These are phyloP conservation scores for Leccinum barrowsii DNA, from an alignment of 768 basidiomycete species.

Conservation along the genomic window DNA sequence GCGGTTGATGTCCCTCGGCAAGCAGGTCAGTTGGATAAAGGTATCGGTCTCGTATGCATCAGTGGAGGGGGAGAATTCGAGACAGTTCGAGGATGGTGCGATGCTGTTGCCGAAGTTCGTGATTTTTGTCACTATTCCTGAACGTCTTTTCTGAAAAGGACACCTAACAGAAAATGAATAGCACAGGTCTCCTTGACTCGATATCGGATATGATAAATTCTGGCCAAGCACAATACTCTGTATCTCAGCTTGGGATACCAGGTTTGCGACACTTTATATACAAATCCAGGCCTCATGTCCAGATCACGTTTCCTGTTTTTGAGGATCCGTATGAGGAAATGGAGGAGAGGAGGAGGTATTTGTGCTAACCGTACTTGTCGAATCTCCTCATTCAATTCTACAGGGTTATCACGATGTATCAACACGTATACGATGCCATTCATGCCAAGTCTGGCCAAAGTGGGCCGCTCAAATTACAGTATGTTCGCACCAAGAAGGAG, in stretches of 20 bases:
- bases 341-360: constrained; percentile 59
- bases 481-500: constrained; percentile 81
- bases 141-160: neutral
- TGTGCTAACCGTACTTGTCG: neutral
- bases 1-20: constrained; percentile 2
- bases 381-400: constrained; percentile 4
- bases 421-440: constrained; percentile 81
- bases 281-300: constrained; percentile 86
- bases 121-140: neutral
- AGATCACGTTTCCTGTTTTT: constrained; percentile 81
- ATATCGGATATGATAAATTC: constrained; percentile 46
- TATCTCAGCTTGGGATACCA: constrained; percentile 78
- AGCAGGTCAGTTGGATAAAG: constrained; percentile 27
- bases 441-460: constrained; percentile 88
- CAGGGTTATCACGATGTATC: constrained; percentile 85
- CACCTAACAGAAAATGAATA: constrained; percentile 54
- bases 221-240: constrained; percentile 58
- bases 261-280: constrained; percentile 94
- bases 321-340: constrained; percentile 77
- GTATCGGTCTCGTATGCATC: constrained; percentile 73
- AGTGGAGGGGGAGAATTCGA: constrained; percentile 84
- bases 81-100: constrained; percentile 73
- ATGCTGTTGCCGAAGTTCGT: constrained; percentile 56
- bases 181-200: constrained; percentile 52
- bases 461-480: constrained; percentile 80